Conservation (phyloP, 148 eudicot species). For the Limonium bicolor region DNA sequence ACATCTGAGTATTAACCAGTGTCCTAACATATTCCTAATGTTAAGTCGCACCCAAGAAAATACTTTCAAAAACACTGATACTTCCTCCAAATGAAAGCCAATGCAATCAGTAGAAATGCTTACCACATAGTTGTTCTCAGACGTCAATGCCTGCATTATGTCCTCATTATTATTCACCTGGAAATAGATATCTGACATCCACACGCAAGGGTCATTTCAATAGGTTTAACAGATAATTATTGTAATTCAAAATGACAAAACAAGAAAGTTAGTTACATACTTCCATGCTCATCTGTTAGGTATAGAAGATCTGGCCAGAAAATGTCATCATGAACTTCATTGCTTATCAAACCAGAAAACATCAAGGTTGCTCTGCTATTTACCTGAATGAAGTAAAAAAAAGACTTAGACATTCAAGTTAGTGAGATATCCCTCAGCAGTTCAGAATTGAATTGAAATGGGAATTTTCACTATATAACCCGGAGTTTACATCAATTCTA, state of each 20-base stretch:
- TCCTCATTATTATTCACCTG: slow-evolving; percentile 91
- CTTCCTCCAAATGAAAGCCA: too few species aligned
- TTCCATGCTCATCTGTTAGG: slow-evolving; percentile 85
- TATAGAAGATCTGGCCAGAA: slow-evolving; percentile 97
- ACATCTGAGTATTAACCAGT: too few species aligned
- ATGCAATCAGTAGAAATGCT: too few species aligned
- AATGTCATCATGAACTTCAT: slow-evolving; percentile 67
- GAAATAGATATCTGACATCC: slow-evolving; percentile 67
- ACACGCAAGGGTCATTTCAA: slow-evolving; percentile 9
- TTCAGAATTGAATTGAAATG: background rate
- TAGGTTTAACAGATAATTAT: slow-evolving; percentile 4
- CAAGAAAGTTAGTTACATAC: slow-evolving; percentile 33
- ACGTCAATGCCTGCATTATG: slow-evolving; percentile 49
- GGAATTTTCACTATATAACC: background rate
- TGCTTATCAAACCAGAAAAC: slow-evolving; percentile 55
- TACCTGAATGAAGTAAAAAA: slow-evolving; percentile 30
- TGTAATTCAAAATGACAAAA: background rate
- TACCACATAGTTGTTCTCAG: slow-evolving; percentile 82
- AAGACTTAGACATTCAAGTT: background rate
- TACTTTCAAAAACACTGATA: too few species aligned
- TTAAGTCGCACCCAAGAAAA: too few species aligned
- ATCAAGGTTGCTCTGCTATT: slow-evolving; percentile 74
- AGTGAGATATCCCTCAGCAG: background rate
- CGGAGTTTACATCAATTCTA: background rate
- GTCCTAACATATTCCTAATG: too few species aligned